Conservation (phyloP, 129 eudicot species). For the Flaveria linearis region DNA sequence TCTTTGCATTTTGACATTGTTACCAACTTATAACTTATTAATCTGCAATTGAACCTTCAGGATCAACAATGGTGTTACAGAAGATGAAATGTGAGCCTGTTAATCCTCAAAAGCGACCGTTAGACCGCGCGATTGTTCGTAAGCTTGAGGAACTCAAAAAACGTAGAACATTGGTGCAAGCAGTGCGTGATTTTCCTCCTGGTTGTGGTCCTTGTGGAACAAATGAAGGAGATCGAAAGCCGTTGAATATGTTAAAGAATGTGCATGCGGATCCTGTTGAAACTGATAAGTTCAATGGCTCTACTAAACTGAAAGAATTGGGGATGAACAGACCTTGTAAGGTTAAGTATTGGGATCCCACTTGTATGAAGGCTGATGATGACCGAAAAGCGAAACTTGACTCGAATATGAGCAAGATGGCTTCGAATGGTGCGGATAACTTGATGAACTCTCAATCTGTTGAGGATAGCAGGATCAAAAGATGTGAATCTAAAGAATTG, state of each 20-base stretch:
- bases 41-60: neutral
- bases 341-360: constrained; percentile 17
- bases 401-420: too few relatives aligned
- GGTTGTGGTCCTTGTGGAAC: neutral
- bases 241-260: neutral
- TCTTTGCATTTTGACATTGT: neutral
- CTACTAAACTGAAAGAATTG: neutral
- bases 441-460: neutral
- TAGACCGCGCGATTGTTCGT: neutral
- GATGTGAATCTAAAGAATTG: neutral
- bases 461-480: neutral
- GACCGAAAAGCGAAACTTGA: too few relatives aligned
- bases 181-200: constrained; percentile 14
- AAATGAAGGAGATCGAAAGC: neutral
- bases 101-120: neutral
- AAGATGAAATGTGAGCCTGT: neutral
- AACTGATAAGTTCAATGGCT: neutral
- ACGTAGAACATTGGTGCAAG: neutral
- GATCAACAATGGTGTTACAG: neutral
- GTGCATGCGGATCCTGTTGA: neutral
- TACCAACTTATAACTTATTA: neutral
- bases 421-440: too few relatives aligned
- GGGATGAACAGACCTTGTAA: neutral
- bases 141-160: neutral
- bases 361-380: too few relatives aligned